These are phyloP conservation scores for Wilcoxina mikolae DNA, from an alignment of 495 filamentous ascomycete genomes.

Conservation along the genomic window DNA sequence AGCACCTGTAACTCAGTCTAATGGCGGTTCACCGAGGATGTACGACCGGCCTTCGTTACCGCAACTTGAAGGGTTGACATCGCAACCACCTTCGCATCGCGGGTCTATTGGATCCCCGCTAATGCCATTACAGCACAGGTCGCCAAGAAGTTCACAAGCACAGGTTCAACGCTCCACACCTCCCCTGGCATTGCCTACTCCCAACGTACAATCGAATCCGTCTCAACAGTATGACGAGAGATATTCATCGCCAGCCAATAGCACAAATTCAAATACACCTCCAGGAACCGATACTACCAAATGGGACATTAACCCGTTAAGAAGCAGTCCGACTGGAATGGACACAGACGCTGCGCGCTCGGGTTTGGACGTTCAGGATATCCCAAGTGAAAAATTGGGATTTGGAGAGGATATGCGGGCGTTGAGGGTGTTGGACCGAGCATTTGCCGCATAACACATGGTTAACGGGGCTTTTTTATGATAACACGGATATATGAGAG, in stretches of 20 bases:
- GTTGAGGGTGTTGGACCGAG: constrained; percentile 47
- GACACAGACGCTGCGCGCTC: constrained; percentile 29
- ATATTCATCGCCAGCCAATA: constrained; percentile 32
- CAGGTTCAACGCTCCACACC: constrained; percentile 13
- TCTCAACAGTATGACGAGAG: constrained; percentile 19
- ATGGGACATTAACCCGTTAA: constrained; percentile 24
- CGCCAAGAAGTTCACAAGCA: constrained; percentile 14
- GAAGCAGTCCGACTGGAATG: constrained; percentile 19
- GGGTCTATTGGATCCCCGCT: constrained; percentile 23
- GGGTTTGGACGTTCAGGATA: constrained; percentile 42
- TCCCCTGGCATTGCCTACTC: constrained; percentile 21
- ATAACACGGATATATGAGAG: background rate
- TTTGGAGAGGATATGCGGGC: constrained; percentile 54
- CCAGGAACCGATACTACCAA: constrained; percentile 17
- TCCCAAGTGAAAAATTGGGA: constrained; percentile 48
- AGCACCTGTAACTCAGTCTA: background rate
- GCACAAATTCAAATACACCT: constrained; percentile 26
- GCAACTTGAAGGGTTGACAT: constrained; percentile 21
- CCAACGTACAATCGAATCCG: constrained; percentile 1
- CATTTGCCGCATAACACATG: constrained; percentile 20
- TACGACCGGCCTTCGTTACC: constrained; percentile 25
- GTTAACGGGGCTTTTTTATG: background rate
- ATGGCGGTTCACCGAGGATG: constrained; percentile 23
- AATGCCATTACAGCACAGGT: constrained; percentile 22
- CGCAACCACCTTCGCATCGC: constrained; percentile 18